Conservation (phyloP, 2,329 filamentous ascomycete genomes). For the Thelonectria discophora region DNA sequence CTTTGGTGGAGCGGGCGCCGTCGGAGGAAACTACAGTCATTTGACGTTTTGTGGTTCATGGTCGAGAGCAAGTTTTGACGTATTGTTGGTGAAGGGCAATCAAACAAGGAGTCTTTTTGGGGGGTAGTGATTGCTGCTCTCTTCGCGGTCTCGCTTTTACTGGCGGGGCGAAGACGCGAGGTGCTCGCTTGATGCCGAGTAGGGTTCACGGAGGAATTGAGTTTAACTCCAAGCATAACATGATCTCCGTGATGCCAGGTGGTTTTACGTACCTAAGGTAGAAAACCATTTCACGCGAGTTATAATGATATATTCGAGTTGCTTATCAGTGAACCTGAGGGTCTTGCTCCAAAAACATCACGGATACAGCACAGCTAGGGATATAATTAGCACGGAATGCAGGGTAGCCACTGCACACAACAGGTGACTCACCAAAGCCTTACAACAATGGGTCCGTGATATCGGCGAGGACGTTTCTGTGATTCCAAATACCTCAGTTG, state of each 20-base stretch:
- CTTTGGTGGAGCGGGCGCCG: slow-evolving; percentile 4
- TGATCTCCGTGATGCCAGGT: too few relatives aligned
- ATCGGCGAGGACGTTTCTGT: background rate
- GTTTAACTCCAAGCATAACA: too few relatives aligned
- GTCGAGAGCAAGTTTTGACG: background rate
- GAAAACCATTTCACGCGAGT: too few relatives aligned
- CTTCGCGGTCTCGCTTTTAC: background rate
- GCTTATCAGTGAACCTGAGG: too few relatives aligned
- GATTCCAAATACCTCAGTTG: slow-evolving; percentile 7
- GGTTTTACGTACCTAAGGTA: too few relatives aligned
- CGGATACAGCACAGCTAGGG: background rate
- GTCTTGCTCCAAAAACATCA: background rate
- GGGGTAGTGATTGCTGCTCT: background rate
- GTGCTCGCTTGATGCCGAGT: background rate
- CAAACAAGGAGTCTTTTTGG: background rate
- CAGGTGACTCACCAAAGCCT: slow-evolving; percentile 7
- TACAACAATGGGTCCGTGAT: background rate
- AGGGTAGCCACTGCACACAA: background rate
- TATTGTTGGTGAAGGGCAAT: background rate
- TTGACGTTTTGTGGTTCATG: background rate
- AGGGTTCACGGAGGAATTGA: too few relatives aligned
- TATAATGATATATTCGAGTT: too few relatives aligned
- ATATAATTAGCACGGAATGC: background rate
- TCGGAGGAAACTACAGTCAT: background rate
- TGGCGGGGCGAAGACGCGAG: slow-evolving; percentile 1